Percentiles rank a stretch among this genome's conserved stretches.
These are phyloP conservation scores for Pyrus betulifolia DNA, from an alignment of 306 rosid genomes.

Conservation along the genomic window DNA sequence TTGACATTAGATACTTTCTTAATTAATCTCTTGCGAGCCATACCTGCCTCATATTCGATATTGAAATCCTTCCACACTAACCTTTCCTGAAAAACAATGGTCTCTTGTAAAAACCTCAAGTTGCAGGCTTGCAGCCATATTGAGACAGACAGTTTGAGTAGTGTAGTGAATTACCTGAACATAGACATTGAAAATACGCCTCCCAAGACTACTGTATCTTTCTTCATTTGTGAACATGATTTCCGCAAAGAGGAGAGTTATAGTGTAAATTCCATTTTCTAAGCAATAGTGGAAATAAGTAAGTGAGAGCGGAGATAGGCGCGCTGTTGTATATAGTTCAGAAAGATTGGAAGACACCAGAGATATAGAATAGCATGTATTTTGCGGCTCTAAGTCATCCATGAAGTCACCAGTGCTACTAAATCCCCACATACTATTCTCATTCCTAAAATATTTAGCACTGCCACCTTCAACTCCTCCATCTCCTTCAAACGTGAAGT, in stretches of 20 bases:
- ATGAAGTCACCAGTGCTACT: slow-evolving; percentile 30
- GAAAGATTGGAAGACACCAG: not conserved
- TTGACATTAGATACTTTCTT: slow-evolving; percentile 18
- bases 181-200: slow-evolving; percentile 35
- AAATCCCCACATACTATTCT: slow-evolving; percentile 21
- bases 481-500: slow-evolving; percentile 17
- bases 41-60: slow-evolving; percentile 25
- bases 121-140: slow-evolving; percentile 9
- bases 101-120: slow-evolving; percentile 3
- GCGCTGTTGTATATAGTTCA: slow-evolving; percentile 14
- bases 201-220: slow-evolving; percentile 17
- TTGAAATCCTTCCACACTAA: slow-evolving; percentile 38
- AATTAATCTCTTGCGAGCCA: slow-evolving; percentile 29
- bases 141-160: not conserved
- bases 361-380: slow-evolving; percentile 1
- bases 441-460: not conserved
- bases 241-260: slow-evolving; percentile 35
- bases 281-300: slow-evolving; percentile 31
- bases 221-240: slow-evolving; percentile 14
- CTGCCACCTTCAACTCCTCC: slow-evolving; percentile 8
- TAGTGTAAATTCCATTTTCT: slow-evolving; percentile 28
- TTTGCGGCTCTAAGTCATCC: not conserved
- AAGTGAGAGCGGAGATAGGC: slow-evolving; percentile 31
- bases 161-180: slow-evolving; percentile 41
- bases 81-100: slow-evolving; percentile 31